Evolutionary conservation across 2,329 filamentous ascomycete genomes (phyloP).

Genomic region (Akanthomyces uredinophilus): DNA sequence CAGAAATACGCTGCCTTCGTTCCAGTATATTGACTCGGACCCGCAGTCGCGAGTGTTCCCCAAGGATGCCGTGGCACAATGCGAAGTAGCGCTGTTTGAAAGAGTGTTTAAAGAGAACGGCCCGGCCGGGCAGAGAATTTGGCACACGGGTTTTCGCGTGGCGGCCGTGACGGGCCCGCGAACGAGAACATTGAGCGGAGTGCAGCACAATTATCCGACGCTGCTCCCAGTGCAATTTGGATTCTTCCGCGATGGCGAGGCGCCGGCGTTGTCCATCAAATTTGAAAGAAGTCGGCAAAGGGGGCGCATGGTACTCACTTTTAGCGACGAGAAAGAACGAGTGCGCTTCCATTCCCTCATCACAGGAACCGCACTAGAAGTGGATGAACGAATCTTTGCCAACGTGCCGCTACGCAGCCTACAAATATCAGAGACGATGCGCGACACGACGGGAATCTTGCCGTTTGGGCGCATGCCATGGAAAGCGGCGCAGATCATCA

Average conservation of each 20-base stretch:
- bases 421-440: constrained; percentile 52
- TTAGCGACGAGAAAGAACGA: constrained; percentile 67
- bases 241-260: constrained; percentile 65
- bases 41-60: constrained; percentile 69
- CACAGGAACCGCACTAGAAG: constrained; percentile 63
- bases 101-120: constrained; percentile 62
- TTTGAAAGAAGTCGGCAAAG: constrained; percentile 61
- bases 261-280: constrained; percentile 65
- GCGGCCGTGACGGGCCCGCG: constrained; percentile 71
- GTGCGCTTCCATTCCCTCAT: constrained; percentile 67
- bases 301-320: constrained; percentile 72
- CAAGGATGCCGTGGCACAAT: constrained; percentile 64
- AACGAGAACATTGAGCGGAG: constrained; percentile 70
- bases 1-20: constrained; percentile 62
- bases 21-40: constrained; percentile 75
- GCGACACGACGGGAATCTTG: constrained; percentile 44
- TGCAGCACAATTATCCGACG: constrained; percentile 64
- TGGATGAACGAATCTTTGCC: constrained; percentile 64
- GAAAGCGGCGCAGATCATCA: constrained; percentile 67
- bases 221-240: constrained; percentile 70
- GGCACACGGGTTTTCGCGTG: constrained; percentile 76
- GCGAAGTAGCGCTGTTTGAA: constrained; percentile 72
- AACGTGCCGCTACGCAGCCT: constrained; percentile 64
- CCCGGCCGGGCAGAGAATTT: constrained; percentile 64
- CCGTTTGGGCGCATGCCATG: constrained; percentile 52